Conservation (phyloP, 495 filamentous ascomycete species). For the Aspergillus mulundensis region DNA sequence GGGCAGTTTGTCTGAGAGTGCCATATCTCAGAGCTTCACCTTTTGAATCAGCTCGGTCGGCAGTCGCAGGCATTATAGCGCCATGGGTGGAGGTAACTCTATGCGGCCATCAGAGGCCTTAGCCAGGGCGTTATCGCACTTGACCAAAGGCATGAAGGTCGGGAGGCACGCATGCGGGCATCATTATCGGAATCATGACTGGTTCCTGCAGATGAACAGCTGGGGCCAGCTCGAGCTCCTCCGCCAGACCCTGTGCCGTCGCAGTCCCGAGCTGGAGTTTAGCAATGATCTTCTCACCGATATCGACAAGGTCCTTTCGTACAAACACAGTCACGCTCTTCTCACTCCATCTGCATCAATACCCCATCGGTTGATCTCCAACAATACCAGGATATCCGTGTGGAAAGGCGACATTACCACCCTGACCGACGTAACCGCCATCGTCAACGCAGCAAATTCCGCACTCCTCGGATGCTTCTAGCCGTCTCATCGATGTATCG, state of each 20-base stretch:
- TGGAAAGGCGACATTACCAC: conserved; percentile 29
- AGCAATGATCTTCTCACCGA: conserved; percentile 7
- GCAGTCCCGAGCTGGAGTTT: conserved; percentile 2
- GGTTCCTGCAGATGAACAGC: conserved; percentile 12
- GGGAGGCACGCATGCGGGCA: too few species aligned
- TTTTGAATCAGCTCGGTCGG: too few species aligned
- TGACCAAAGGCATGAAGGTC: too few species aligned
- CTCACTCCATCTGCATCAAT: conserved; percentile 16
- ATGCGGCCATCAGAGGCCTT: too few species aligned
- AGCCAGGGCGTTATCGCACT: too few species aligned
- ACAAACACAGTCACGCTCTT: conserved; percentile 15
- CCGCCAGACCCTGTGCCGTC: conserved; percentile 13
- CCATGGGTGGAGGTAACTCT: too few species aligned
- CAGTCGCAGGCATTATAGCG: too few species aligned
- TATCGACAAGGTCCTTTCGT: conserved; percentile 17
- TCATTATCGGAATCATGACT: neutral
- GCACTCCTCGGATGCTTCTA: conserved; percentile 22
- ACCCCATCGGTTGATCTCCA: neutral
- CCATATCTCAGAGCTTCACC: too few species aligned
- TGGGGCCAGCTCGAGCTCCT: conserved; percentile 19
- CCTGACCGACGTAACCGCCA: conserved; percentile 21
- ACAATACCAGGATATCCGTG: neutral
- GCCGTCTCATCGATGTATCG: conserved; percentile 26
- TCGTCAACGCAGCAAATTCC: conserved; percentile 26
- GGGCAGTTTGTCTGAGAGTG: too few species aligned